Evolutionary conservation across 164 flowering plant species (phyloP).

Genomic region (Nelumbo lutea): DNA sequence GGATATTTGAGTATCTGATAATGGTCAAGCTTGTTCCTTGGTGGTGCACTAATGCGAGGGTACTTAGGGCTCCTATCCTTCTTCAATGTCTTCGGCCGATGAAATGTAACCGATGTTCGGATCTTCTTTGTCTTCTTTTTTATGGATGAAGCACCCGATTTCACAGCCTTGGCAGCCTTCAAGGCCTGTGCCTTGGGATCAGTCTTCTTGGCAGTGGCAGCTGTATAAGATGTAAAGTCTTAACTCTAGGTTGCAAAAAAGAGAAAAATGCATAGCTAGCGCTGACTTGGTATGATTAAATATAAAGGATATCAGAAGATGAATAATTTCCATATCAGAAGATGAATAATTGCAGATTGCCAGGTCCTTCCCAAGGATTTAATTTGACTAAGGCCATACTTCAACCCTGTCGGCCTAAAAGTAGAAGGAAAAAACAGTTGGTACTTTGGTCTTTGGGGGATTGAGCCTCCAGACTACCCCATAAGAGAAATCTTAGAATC

Average conservation of each 20-base stretch:
- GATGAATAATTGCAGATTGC: no score
- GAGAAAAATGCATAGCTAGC: neutral
- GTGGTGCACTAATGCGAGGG: conserved; percentile 70
- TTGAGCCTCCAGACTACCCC: no score
- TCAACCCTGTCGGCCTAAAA: no score
- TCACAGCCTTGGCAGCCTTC: conserved; percentile 75
- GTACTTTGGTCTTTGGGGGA: no score
- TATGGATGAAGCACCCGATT: conserved; percentile 44
- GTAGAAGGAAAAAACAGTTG: no score
- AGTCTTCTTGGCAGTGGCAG: conserved; percentile 42
- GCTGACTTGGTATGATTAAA: no score
- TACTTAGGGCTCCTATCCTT: conserved; percentile 69
- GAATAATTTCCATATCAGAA: no score
- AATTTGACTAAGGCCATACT: no score
- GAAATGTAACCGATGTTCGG: conserved; percentile 65
- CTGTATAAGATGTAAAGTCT: conserved; percentile 17
- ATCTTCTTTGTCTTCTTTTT: conserved; percentile 75
- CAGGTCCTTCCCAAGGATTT: no score
- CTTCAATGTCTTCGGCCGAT: conserved; percentile 73
- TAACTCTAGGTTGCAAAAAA: neutral
- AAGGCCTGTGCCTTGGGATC: conserved; percentile 71
- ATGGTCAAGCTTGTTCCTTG: conserved; percentile 77
- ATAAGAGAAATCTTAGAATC: no score
- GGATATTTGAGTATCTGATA: conserved; percentile 75
- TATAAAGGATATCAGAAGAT: no score